These are phyloP conservation scores for Epichloe elymi DNA, from an alignment of 2,329 filamentous ascomycete genomes.

Conservation along the genomic window DNA sequence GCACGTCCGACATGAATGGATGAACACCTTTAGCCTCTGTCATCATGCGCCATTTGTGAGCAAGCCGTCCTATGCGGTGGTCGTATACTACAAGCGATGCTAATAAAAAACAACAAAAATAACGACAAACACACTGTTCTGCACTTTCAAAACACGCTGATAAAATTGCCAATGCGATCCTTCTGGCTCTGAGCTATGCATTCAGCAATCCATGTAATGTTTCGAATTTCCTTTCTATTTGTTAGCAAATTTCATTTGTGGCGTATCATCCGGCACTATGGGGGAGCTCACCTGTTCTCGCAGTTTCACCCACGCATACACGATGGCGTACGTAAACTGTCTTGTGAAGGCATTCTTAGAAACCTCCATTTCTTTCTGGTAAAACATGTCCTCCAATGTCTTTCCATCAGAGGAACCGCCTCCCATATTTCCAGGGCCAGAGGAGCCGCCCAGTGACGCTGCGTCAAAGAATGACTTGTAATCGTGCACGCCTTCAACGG, in stretches of 20 bases:
- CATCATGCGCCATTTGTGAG: slow-evolving; percentile 19
- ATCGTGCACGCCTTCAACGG: slow-evolving; percentile 83
- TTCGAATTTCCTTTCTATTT: slow-evolving; percentile 73
- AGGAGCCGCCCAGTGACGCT: slow-evolving; percentile 60
- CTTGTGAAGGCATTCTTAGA: slow-evolving; percentile 89
- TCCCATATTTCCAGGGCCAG: slow-evolving; percentile 71
- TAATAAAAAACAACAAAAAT: slow-evolving; percentile 8
- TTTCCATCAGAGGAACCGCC: slow-evolving; percentile 69
- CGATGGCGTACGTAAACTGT: slow-evolving; percentile 88
- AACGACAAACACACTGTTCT: not conserved
- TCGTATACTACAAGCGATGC: slow-evolving; percentile 30
- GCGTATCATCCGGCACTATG: not conserved
- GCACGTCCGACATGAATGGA: slow-evolving; percentile 1
- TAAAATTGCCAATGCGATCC: slow-evolving; percentile 96
- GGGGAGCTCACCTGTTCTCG: slow-evolving; percentile 69
- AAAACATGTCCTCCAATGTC: slow-evolving; percentile 94
- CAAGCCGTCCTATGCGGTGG: slow-evolving; percentile 15
- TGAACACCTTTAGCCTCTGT: slow-evolving; percentile 10
- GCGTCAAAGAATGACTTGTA: slow-evolving; percentile 96
- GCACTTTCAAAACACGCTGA: slow-evolving; percentile 71
- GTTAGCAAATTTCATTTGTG: slow-evolving; percentile 18
- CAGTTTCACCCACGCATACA: slow-evolving; percentile 96
- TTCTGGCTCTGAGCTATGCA: slow-evolving; percentile 99
- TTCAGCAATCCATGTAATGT: slow-evolving; percentile 98
- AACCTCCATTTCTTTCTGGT: slow-evolving; percentile 98